Evolutionary conservation across 768 basidiomycete species (phyloP), one percentile per base, ranked within the genome.

Genomic region (Mycena latifolia): DNA sequence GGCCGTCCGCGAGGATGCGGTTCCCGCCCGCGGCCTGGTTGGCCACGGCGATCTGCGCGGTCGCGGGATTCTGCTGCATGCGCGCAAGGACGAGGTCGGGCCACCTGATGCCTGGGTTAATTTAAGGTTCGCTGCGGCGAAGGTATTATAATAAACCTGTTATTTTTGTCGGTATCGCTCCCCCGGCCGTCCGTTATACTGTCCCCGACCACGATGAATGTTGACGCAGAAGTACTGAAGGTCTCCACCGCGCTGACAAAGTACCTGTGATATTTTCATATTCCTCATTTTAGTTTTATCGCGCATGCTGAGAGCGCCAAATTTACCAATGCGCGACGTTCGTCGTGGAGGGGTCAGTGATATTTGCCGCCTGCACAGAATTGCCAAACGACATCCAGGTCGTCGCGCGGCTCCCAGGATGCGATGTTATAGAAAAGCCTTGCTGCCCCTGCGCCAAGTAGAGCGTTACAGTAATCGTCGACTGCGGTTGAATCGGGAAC

Each of bases 21-120:
- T 86, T 86, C 15, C 85, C 85, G 22, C 85, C 84, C 6, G 84
- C 85, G 15, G 83, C 85, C 75, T 86, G 84, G 77, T 86, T 85
- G 28, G 78, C 74, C 48, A 85, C 76, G 3, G 82, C 79, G 55
- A 85, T 82, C 61, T 74, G 73, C 31, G 69, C 50, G 9, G 81
- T 78, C 12, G 69, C 51, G 15, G 74, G 46, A 48, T 77, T 77
- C 10, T 73, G 66, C 64, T 84, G 83, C 71, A 83, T 78, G 22
- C 79, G 78, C 1, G 77, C 78, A 33, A 84, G 77, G 43, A 86
- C 72, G 25, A 80, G 81, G 73, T 86, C 85, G 22, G 85, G 84
- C 85, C 85, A 85, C 29, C 80, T 80, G 45, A 22, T 53, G 25
- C 22, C 10, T 11, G 14, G 61, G 35, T 53, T 43, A 64, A 39